Percentiles rank a stretch among this genome's conserved stretches.
phyloP scores from a whole-genome alignment of 176 grass and related monocot genomes.

The Pontederia paniculata region DNA sequence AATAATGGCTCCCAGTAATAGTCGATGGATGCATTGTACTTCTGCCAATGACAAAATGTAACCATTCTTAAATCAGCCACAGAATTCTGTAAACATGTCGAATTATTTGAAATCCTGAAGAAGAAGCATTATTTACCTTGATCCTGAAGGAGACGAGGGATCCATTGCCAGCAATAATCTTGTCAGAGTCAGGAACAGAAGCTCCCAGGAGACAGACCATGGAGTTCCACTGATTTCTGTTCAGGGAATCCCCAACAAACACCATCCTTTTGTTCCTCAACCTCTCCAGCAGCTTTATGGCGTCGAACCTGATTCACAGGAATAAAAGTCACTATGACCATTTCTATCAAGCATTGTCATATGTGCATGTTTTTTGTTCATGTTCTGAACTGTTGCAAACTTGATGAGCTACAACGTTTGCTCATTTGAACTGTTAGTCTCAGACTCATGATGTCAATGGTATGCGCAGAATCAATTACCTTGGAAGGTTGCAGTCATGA shows the following conservation, averaged over 20 bases:
- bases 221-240: constrained; percentile 77
- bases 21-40: constrained; percentile 65
- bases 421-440: too few relatives aligned
- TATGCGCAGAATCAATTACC: constrained; percentile 21
- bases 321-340: background rate
- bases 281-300: constrained; percentile 36
- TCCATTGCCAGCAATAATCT: constrained; percentile 29
- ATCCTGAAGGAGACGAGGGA: constrained; percentile 49
- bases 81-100: background rate
- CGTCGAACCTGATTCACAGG: constrained; percentile 35
- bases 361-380: too few relatives aligned
- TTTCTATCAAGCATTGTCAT: background rate
- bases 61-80: background rate
- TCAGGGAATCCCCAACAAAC: constrained; percentile 78
- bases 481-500: constrained; percentile 49
- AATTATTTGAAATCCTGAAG: background rate
- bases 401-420: too few relatives aligned
- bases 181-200: constrained; percentile 27
- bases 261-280: constrained; percentile 44
- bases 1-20: constrained; percentile 89
- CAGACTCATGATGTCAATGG: too few relatives aligned
- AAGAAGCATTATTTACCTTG: constrained; percentile 23
- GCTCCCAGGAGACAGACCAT: constrained; percentile 79
- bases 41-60: constrained; percentile 25
- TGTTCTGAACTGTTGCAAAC: too few relatives aligned